Evolutionary conservation across 1,139 yeast genomes (phyloP).

Genomic region (Debaryomycetaceae sp.): DNA sequence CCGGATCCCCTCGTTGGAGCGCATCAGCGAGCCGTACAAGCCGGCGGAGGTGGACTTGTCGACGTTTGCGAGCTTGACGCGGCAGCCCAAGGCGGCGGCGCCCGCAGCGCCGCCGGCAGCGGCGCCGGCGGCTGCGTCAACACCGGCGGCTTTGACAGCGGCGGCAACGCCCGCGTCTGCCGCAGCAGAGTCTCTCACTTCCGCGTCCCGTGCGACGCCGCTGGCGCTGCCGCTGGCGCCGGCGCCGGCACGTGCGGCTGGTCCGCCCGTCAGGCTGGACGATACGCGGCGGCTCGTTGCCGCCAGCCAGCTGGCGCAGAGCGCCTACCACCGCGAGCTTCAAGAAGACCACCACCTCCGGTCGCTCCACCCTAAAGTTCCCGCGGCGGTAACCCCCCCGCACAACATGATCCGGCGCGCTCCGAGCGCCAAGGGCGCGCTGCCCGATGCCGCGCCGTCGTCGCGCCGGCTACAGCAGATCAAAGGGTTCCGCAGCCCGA

Average conservation of each 20-base stretch:
- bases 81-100: slow-evolving; percentile 31
- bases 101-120: slow-evolving; percentile 5
- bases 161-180: slow-evolving; percentile 4
- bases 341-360: slow-evolving; percentile 7
- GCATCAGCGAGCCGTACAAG: slow-evolving; percentile 32
- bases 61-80: slow-evolving; percentile 43
- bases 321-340: slow-evolving; percentile 7
- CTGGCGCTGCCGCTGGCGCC: too few relatives aligned
- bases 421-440: slow-evolving; percentile 5
- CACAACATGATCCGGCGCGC: slow-evolving; percentile 18
- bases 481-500: slow-evolving; percentile 72
- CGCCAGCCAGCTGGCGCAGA: slow-evolving; percentile 3
- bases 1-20: slow-evolving; percentile 9
- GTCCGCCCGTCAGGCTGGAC: too few relatives aligned
- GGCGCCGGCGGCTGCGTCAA: slow-evolving; percentile 5
- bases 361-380: slow-evolving; percentile 12
- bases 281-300: too few relatives aligned
- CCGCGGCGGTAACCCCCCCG: slow-evolving; percentile 26
- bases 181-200: not conserved
- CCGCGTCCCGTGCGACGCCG: not conserved
- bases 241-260: not conserved
- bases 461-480: slow-evolving; percentile 47
- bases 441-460: slow-evolving; percentile 8
- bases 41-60: slow-evolving; percentile 55
- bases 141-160: too few relatives aligned